phyloP scores from a whole-genome alignment of 1,139 yeast genomes.

The Kodamaea alishanica region DNA sequence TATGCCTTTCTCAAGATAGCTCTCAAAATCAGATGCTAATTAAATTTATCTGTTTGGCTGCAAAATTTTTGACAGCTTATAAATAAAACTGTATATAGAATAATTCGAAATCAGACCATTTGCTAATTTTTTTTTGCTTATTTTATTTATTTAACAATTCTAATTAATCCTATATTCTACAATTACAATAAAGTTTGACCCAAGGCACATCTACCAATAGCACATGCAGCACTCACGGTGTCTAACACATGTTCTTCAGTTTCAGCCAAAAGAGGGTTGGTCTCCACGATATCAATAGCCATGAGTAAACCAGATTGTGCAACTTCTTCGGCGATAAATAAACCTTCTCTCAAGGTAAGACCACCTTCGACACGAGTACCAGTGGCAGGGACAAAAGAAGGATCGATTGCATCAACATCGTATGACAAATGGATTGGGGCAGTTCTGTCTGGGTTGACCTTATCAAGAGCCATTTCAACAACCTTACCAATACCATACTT shows the following conservation, averaged over 20 bases:
- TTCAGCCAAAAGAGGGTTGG: conserved; percentile 86
- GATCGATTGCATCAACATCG: conserved; percentile 97
- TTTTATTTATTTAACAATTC: neutral
- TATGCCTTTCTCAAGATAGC: neutral
- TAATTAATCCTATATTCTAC: too few species aligned
- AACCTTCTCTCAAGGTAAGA: conserved; percentile 87
- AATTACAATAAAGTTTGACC: conserved; percentile 79
- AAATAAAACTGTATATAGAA: too few species aligned
- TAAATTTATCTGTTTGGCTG: neutral
- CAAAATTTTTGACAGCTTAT: neutral
- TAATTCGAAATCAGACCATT: neutral
- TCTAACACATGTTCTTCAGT: conserved; percentile 73
- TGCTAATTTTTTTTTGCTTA: neutral
- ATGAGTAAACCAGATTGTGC: conserved; percentile 85
- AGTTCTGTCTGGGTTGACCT: conserved; percentile 69
- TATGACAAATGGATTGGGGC: conserved; percentile 85
- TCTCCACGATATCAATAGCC: conserved; percentile 89
- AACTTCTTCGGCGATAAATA: conserved; percentile 85
- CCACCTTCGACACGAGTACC: conserved; percentile 99
- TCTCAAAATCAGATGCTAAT: neutral
- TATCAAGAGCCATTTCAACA: conserved; percentile 84
- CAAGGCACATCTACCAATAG: conserved; percentile 88
- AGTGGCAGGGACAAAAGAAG: conserved; percentile 90
- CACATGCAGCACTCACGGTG: conserved; percentile 87
- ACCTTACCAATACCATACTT: conserved; percentile 90